Percentiles rank a stretch among this genome's conserved stretches.
Evolutionary conservation across 495 filamentous ascomycete species (phyloP).

Genomic region (Hypoxylon lienhwacheense): DNA sequence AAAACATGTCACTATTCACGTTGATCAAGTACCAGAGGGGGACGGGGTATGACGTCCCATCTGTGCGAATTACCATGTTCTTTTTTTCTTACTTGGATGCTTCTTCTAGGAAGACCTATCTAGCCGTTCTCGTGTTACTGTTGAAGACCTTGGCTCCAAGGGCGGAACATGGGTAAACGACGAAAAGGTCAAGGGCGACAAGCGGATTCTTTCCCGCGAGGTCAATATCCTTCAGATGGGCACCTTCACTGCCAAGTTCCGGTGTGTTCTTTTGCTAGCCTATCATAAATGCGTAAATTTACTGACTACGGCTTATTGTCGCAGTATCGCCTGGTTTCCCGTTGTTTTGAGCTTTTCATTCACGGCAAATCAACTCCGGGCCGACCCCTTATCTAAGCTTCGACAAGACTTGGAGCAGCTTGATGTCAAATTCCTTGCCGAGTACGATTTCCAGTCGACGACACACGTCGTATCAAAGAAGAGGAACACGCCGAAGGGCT

Average conservation of each 20-base stretch:
- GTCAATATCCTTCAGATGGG: conserved; percentile 70
- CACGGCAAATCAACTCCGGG: conserved; percentile 70
- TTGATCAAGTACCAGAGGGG: conserved; percentile 64
- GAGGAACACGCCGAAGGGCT: conserved; percentile 80
- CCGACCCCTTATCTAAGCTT: conserved; percentile 65
- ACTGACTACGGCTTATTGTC: conserved; percentile 9
- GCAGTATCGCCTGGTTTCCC: conserved; percentile 78
- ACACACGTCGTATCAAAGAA: conserved; percentile 90
- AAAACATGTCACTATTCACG: conserved; percentile 78
- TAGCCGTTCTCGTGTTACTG: conserved; percentile 62
- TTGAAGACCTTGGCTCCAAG: conserved; percentile 75
- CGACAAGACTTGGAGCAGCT: conserved; percentile 71
- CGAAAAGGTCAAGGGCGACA: conserved; percentile 61
- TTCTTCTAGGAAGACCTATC: conserved; percentile 56
- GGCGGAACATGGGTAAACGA: conserved; percentile 79
- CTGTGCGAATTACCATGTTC: neutral
- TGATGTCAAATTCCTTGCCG: conserved; percentile 80
- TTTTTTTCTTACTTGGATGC: conserved; percentile 15
- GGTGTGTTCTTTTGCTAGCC: conserved; percentile 36
- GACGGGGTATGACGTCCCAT: conserved; percentile 62
- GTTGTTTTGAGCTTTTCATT: conserved; percentile 82
- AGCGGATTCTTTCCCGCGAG: conserved; percentile 53
- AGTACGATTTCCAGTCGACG: conserved; percentile 69
- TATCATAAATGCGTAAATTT: neutral
- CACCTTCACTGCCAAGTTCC: conserved; percentile 58